These are phyloP conservation scores for Diphasiastrum complanatum DNA, from an alignment of 83 land plant genomes.

Conservation along the genomic window DNA sequence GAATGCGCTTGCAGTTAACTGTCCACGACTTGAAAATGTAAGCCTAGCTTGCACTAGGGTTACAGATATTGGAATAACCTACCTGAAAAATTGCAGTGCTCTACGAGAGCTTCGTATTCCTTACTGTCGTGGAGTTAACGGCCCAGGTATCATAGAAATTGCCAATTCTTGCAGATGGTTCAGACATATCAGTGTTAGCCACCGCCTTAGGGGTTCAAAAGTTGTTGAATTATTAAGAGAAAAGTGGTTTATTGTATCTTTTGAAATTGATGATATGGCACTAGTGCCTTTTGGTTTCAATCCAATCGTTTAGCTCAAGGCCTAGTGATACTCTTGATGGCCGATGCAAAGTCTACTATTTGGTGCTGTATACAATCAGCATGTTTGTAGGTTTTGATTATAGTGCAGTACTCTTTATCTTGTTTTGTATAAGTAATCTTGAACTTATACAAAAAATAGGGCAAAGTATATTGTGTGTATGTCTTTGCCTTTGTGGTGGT, in stretches of 20 bases:
- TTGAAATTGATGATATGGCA: conserved; percentile 35
- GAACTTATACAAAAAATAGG: no score
- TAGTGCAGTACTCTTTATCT: no score
- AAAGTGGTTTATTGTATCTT: conserved; percentile 23
- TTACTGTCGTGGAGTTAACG: conserved; percentile 32
- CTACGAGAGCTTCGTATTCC: conserved; percentile 28
- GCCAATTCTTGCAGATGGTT: conserved; percentile 28
- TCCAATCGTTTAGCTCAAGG: no score
- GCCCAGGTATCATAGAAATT: conserved; percentile 29
- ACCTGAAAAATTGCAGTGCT: conserved; percentile 23
- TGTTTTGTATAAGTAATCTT: no score
- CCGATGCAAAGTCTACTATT: no score
- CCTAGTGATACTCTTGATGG: no score
- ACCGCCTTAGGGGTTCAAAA: conserved; percentile 25
- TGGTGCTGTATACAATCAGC: no score
- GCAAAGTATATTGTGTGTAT: no score
- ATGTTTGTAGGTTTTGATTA: no score
- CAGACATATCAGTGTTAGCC: conserved; percentile 30
- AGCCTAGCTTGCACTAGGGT: conserved; percentile 36
- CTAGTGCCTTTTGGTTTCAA: conserved; percentile 34
- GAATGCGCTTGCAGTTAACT: conserved; percentile 14
- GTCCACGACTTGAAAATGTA: conserved; percentile 25
- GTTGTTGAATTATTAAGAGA: conserved; percentile 21
- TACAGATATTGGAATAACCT: conserved; percentile 32
- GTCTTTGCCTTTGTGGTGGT: no score